Percentiles rank a stretch among this genome's conserved stretches.
phyloP scores from a whole-genome alignment of 73 alveolate species.

The Paramecium sonneborni region DNA sequence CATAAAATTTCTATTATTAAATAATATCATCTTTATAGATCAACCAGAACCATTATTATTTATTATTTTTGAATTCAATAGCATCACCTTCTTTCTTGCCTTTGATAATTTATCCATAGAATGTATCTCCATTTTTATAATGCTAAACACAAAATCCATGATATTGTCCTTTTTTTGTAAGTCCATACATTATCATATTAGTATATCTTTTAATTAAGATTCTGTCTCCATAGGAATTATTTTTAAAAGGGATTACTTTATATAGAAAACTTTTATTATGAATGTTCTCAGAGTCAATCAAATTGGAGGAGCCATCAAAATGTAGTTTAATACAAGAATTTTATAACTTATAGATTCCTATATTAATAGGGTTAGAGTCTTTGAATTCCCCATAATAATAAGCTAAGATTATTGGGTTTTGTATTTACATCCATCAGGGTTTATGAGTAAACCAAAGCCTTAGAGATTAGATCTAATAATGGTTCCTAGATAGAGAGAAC shows the following conservation, averaged over 20 bases:
- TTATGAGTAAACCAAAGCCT: not conserved
- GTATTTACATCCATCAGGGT: constrained; percentile 30
- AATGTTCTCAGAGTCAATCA: not conserved
- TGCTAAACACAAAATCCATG: not conserved
- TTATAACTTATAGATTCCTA: not conserved
- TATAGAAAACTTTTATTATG: not conserved
- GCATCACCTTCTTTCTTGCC: constrained; percentile 2
- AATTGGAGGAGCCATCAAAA: not conserved
- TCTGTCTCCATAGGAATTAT: not conserved
- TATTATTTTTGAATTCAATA: not conserved
- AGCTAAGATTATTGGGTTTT: not conserved
- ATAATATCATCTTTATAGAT: not conserved
- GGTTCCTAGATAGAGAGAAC: constrained; percentile 11
- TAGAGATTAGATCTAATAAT: not conserved
- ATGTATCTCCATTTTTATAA: constrained; percentile 35
- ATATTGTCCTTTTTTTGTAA: not conserved
- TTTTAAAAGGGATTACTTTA: not conserved
- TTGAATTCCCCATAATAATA: constrained; percentile 29
- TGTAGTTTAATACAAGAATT: not conserved
- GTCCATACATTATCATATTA: not conserved
- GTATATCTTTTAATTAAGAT: not conserved
- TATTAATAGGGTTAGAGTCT: not conserved
- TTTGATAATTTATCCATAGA: not conserved
- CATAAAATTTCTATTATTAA: not conserved
- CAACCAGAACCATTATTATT: not conserved